phyloP scores from a whole-genome alignment of 768 basidiomycete genomes.

The Tremella mesenterica region DNA sequence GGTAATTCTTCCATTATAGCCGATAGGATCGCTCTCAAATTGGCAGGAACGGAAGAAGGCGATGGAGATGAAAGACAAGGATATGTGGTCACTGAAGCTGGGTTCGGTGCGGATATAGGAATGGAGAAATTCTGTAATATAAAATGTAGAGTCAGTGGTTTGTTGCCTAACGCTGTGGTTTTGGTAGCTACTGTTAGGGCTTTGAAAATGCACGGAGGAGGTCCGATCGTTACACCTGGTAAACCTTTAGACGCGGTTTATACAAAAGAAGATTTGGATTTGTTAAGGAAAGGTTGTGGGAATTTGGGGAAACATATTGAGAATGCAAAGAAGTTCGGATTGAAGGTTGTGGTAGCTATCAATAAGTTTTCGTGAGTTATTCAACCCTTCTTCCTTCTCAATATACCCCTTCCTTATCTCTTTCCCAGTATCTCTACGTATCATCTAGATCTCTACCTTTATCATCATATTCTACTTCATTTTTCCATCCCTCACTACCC shows the following conservation, averaged over 20 bases:
- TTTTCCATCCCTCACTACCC: too few species aligned
- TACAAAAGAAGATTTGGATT: constrained; percentile 82
- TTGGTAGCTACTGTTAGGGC: constrained; percentile 97
- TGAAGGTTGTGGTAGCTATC: constrained; percentile 92
- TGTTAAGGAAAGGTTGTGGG: constrained; percentile 80
- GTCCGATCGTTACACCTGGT: constrained; percentile 90
- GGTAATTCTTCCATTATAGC: constrained; percentile 95
- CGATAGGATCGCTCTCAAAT: constrained; percentile 92
- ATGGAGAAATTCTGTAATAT: constrained; percentile 88
- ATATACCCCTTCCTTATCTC: too few species aligned
- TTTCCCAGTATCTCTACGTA: too few species aligned
- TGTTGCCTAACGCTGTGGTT: constrained; percentile 85
- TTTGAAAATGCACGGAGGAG: constrained; percentile 98
- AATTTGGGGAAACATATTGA: constrained; percentile 89
- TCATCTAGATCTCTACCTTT: too few species aligned
- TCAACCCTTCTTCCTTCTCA: too few species aligned
- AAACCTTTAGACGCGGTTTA: constrained; percentile 90
- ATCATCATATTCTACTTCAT: too few species aligned
- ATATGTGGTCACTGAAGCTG: constrained; percentile 95
- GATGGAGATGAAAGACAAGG: constrained; percentile 72
- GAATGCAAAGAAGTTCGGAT: constrained; percentile 87
- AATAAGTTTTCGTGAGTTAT: constrained; percentile 91
- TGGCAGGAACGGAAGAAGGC: constrained; percentile 88
- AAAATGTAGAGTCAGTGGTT: constrained; percentile 88
- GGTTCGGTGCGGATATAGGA: constrained; percentile 96